phyloP scores from a whole-genome alignment of 441 rosid genomes.

The Pelargonium fulgidum region DNA sequence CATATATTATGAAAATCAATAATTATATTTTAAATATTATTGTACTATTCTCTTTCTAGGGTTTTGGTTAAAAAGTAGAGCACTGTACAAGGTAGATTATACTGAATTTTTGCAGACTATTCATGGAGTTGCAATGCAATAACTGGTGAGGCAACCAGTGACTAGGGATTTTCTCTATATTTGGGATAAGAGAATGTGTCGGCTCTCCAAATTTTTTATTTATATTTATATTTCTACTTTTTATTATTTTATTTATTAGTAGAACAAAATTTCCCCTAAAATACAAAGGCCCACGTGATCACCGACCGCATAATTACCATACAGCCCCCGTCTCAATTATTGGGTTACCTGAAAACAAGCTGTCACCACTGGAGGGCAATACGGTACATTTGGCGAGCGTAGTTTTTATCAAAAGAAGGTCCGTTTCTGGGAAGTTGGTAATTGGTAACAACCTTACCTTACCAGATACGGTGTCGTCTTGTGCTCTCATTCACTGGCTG shows the following conservation, averaged over 20 bases:
- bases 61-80: not conserved
- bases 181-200: conserved; percentile 14
- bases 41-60: not conserved
- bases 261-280: not conserved
- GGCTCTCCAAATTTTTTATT: not conserved
- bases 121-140: not conserved
- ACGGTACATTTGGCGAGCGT: not conserved
- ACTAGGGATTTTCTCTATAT: not conserved
- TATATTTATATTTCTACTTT: not conserved
- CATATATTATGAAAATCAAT: too few species aligned
- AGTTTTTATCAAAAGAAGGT: not conserved
- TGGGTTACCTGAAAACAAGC: not conserved
- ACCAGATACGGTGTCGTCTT: not conserved
- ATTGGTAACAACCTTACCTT: not conserved
- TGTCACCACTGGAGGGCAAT: not conserved
- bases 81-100: too few species aligned
- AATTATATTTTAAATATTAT: too few species aligned
- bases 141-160: not conserved
- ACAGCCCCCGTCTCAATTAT: conserved; percentile 9
- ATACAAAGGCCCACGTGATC: conserved; percentile 9
- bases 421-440: conserved; percentile 5
- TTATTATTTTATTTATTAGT: too few species aligned
- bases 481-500: not conserved
- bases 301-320: not conserved
- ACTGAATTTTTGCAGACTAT: too few species aligned